These are phyloP conservation scores for Solanum corneliomulleri DNA, from an alignment of 257 asterid genomes.

Conservation along the genomic window DNA sequence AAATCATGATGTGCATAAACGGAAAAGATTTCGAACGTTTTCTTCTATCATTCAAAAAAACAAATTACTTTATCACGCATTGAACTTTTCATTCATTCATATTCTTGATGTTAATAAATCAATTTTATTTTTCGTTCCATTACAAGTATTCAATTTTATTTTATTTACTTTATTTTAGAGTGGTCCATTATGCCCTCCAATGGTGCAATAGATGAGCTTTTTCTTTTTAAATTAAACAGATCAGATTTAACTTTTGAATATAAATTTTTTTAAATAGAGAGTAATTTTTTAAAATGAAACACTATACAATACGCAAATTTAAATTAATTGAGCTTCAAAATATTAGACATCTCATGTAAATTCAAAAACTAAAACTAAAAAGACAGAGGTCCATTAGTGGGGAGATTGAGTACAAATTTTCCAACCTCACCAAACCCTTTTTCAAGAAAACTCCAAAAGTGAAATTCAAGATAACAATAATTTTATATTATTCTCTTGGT, in stretches of 20 bases:
- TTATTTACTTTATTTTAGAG: neutral
- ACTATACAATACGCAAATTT: accelerated
- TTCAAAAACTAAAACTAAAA: too few species aligned
- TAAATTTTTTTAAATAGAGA: accelerated
- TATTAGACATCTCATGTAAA: too few species aligned
- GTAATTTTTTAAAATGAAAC: neutral
- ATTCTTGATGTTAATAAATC: neutral
- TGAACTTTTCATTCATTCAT: neutral
- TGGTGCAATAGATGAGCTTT: neutral
- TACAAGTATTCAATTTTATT: neutral
- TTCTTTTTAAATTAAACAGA: too few species aligned
- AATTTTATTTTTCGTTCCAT: too few species aligned
- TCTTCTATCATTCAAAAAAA: too few species aligned
- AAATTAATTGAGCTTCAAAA: too few species aligned
- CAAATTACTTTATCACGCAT: neutral
- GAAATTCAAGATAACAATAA: neutral
- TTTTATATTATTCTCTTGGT: neutral
- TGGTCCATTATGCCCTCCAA: neutral
- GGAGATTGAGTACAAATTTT: neutral
- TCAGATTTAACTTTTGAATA: accelerated
- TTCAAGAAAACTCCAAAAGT: neutral
- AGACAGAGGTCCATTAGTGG: neutral
- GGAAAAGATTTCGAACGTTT: neutral
- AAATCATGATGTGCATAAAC: neutral
- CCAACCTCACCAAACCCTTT: neutral